Conservation (phyloP, 2,329 filamentous ascomycete genomes). For the Claviceps sp. region DNA sequence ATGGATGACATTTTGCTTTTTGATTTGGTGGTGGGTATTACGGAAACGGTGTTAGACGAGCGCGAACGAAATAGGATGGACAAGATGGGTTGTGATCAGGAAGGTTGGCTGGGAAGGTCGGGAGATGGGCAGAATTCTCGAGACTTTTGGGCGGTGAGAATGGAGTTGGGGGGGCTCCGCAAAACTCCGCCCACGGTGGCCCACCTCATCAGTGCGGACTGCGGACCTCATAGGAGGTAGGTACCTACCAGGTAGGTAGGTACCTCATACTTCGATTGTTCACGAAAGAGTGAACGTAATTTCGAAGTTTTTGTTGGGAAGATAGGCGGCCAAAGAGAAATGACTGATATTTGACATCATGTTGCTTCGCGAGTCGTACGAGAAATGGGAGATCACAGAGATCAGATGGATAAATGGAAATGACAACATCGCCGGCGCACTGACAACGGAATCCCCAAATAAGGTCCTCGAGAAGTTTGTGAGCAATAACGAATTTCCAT, state of each 20-base stretch:
- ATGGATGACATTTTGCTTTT: constrained; percentile 37
- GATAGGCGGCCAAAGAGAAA: background rate
- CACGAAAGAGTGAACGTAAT: background rate
- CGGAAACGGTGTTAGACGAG: background rate
- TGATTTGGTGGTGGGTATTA: background rate
- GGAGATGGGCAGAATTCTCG: constrained; percentile 3
- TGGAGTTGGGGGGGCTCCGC: background rate
- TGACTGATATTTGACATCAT: background rate
- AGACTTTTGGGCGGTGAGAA: constrained; percentile 25
- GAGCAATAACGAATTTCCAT: background rate
- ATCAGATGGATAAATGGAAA: background rate
- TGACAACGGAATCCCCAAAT: background rate
- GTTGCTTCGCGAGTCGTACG: background rate
- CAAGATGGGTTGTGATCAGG: no score
- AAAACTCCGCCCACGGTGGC: no score
- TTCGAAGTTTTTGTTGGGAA: background rate
- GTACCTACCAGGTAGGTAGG: no score
- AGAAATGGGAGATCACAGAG: background rate
- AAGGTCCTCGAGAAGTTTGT: background rate
- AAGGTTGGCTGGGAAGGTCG: background rate
- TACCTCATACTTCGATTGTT: background rate
- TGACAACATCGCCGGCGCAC: background rate
- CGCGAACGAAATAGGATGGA: no score
- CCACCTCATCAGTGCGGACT: no score
- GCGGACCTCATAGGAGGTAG: no score